Evolutionary conservation across 202 grass and related monocot species (phyloP), one percentile per base, ranked within the genome.

Genomic region (Schoenoplectus triqueter): DNA sequence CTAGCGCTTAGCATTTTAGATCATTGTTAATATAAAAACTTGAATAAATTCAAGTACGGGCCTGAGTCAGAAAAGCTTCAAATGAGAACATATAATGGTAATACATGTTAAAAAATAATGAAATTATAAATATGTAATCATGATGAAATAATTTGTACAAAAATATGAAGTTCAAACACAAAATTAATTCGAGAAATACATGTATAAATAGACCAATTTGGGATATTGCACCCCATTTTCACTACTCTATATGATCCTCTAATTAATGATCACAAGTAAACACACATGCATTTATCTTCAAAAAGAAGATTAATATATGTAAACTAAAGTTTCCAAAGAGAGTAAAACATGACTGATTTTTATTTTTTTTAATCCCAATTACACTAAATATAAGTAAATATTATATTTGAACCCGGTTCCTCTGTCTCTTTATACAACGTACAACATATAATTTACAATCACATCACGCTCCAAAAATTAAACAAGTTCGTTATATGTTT

Each of bases 401-500:
- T 31, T 31, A 31, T 31, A 31, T 31, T 31, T 31, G 31, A 31
- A 8, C 63, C 22, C 2, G 56, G 59, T 11, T 9, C 21, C 5
- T 66, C 21, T 40, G 31, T 31, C 31, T 31, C 31, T 31, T 31
- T 31, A 31, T 1, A 31, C 31, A 31, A 31, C 31, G 31, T 31
- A 31, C 31, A 31, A 31, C 31, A 31, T 31, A 31, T 72, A 50
- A 72, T 72, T 72, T 72, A 72, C 42, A 72, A 49, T 72, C 42
- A 72, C n/a, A 72, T 72, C 69, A 47, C 5, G 15, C 44, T 72
- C 69, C 69, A 69, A 17, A 47, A 71, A 11, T 40, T 5, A 66
- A 72, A 49, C 44, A 72, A 72, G n/a, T 15, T 48, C 44, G n/a
- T 72, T 19, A 1, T 48, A 49, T 49, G n/a, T 42, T 46, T 72